These are phyloP conservation scores for Leishmania guyanensis DNA, from an alignment of 208 protist species.

Conservation along the genomic window DNA sequence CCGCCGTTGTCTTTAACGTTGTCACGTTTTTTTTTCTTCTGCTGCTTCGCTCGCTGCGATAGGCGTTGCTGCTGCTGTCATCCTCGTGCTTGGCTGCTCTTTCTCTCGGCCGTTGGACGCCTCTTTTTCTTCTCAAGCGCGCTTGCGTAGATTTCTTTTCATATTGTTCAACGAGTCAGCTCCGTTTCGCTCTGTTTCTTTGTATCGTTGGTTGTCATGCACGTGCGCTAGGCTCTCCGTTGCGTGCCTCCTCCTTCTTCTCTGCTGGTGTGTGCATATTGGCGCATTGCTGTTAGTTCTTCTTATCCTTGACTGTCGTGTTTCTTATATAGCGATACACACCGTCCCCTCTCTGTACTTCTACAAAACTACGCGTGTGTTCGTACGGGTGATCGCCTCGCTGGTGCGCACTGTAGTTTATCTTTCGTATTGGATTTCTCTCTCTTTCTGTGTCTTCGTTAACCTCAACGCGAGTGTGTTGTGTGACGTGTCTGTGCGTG, in stretches of 20 bases:
- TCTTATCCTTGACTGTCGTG: neutral
- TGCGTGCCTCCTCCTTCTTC: neutral
- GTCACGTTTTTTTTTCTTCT: neutral
- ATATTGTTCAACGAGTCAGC: neutral
- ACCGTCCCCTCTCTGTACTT: neutral
- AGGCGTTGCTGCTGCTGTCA: neutral
- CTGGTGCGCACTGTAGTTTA: neutral
- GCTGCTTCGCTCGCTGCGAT: neutral
- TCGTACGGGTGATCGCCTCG: neutral
- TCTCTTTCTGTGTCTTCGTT: neutral
- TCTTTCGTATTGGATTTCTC: neutral
- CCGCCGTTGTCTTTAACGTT: neutral
- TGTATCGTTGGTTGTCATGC: neutral
- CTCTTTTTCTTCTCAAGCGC: neutral
- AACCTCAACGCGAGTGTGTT: neutral
- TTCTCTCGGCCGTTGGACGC: neutral
- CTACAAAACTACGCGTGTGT: neutral
- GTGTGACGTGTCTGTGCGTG: neutral
- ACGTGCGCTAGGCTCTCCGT: neutral
- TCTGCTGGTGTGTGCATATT: neutral
- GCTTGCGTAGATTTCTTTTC: neutral
- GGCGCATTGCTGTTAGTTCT: neutral
- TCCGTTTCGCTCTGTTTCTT: constrained; percentile 6
- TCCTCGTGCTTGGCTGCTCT: neutral
- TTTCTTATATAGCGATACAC: neutral